Conservation (phyloP, 805 yeast genomes). For the Schwanniomyces polymorphus region DNA sequence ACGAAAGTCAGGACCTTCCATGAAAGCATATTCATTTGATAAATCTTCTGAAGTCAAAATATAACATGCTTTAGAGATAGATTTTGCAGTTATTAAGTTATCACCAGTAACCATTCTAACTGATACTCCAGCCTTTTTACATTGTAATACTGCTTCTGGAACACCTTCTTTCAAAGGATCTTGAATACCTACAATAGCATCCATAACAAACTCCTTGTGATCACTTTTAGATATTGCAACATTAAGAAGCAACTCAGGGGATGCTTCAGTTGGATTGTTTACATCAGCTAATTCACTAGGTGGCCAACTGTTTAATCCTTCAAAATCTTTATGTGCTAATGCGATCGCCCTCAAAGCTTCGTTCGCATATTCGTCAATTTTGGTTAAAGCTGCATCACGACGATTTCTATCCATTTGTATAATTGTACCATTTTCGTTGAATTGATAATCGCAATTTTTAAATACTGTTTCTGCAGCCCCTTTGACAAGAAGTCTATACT, state of each 20-base stretch:
- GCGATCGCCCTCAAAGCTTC: constrained; percentile 86
- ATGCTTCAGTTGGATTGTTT: constrained; percentile 16
- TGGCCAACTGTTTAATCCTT: constrained; percentile 58
- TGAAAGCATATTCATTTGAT: constrained; percentile 57
- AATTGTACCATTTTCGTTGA: constrained; percentile 25
- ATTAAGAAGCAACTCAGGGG: constrained; percentile 29
- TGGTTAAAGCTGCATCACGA: constrained; percentile 30
- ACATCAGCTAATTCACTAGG: constrained; percentile 47
- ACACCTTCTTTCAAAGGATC: constrained; percentile 94
- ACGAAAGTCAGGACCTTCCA: constrained; percentile 94
- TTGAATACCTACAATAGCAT: constrained; percentile 86
- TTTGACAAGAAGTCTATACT: constrained; percentile 68
- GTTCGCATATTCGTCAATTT: constrained; percentile 59
- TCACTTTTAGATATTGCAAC: constrained; percentile 21
- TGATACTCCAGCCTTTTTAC: constrained; percentile 87
- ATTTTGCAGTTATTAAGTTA: constrained; percentile 84
- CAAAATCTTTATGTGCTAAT: constrained; percentile 76
- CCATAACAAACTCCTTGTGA: constrained; percentile 44
- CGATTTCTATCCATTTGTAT: constrained; percentile 26
- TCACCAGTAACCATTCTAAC: constrained; percentile 99
- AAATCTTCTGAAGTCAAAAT: constrained; percentile 58
- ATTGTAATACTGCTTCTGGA: constrained; percentile 80
- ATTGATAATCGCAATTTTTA: constrained; percentile 50
- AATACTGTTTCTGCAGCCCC: constrained; percentile 94
- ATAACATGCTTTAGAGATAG: constrained; percentile 86